Evolutionary conservation across 768 basidiomycete species (phyloP).

Genomic region (Suillus fuscotomentosus): DNA sequence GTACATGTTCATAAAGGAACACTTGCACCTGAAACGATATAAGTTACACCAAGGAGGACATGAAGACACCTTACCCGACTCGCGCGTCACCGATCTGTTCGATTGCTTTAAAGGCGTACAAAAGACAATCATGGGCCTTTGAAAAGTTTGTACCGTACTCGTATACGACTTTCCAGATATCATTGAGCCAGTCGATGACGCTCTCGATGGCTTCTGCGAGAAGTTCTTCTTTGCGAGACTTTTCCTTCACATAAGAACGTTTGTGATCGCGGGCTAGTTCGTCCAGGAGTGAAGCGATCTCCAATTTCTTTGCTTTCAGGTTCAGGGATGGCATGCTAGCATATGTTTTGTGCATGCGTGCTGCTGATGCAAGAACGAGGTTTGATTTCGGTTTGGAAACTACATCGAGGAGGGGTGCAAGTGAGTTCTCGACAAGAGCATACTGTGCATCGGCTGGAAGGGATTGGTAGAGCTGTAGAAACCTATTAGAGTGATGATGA

Average conservation of each 20-base stretch:
- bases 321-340: conserved; percentile 48
- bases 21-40: conserved; percentile 48
- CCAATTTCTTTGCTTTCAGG: conserved; percentile 51
- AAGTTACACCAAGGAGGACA: conserved; percentile 7
- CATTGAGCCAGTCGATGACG: conserved; percentile 56
- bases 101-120: conserved; percentile 49
- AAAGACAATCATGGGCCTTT: conserved; percentile 54
- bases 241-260: conserved; percentile 49
- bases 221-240: conserved; percentile 53
- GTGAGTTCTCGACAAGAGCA: conserved; percentile 46
- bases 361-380: conserved; percentile 40
- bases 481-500: conserved; percentile 29
- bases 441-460: conserved; percentile 56
- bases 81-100: conserved; percentile 39
- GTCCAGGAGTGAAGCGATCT: conserved; percentile 51
- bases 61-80: conserved; percentile 33
- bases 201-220: conserved; percentile 54
- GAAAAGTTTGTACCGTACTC: conserved; percentile 54
- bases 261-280: conserved; percentile 56
- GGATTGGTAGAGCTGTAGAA: conserved; percentile 44
- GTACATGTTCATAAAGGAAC: conserved; percentile 45
- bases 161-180: conserved; percentile 62
- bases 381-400: conserved; percentile 37
- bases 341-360: conserved; percentile 38
- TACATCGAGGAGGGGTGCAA: conserved; percentile 47